These are phyloP conservation scores for Fusarium oxysporum DNA, from an alignment of 2,329 filamentous ascomycete species.

Conservation along the genomic window DNA sequence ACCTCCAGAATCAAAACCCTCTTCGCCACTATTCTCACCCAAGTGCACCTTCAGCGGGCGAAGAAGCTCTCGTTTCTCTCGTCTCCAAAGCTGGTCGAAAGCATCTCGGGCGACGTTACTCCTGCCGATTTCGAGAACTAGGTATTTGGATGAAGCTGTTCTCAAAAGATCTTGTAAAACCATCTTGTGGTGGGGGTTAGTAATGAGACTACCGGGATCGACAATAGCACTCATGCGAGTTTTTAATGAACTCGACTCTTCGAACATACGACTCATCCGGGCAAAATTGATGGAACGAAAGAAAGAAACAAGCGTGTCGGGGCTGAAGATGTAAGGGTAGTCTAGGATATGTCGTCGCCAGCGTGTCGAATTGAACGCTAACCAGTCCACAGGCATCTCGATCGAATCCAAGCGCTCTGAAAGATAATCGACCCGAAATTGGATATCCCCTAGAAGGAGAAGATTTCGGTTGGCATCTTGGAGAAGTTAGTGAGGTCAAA, in stretches of 20 bases:
- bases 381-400: conserved; percentile 79
- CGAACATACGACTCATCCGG: conserved; percentile 83
- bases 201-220: conserved; percentile 65
- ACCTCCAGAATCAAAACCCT: conserved; percentile 92
- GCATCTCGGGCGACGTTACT: conserved; percentile 77
- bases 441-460: conserved; percentile 73
- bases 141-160: conserved; percentile 75
- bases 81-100: conserved; percentile 89
- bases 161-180: conserved; percentile 72
- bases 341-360: conserved; percentile 80
- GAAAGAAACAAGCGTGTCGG: conserved; percentile 79
- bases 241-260: conserved; percentile 71
- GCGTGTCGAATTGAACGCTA: conserved; percentile 69
- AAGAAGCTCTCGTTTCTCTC: conserved; percentile 83
- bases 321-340: conserved; percentile 82
- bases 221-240: conserved; percentile 68
- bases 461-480: conserved; percentile 71
- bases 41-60: conserved; percentile 90
- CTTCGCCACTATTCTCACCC: conserved; percentile 83
- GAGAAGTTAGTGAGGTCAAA: conserved; percentile 17
- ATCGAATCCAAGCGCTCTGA: conserved; percentile 80
- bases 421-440: conserved; percentile 81
- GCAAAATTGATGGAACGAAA: conserved; percentile 91
- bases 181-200: conserved; percentile 68
- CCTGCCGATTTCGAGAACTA: conserved; percentile 77